phyloP scores from a whole-genome alignment of 768 basidiomycete genomes.

The Leccinum incarnatum region DNA sequence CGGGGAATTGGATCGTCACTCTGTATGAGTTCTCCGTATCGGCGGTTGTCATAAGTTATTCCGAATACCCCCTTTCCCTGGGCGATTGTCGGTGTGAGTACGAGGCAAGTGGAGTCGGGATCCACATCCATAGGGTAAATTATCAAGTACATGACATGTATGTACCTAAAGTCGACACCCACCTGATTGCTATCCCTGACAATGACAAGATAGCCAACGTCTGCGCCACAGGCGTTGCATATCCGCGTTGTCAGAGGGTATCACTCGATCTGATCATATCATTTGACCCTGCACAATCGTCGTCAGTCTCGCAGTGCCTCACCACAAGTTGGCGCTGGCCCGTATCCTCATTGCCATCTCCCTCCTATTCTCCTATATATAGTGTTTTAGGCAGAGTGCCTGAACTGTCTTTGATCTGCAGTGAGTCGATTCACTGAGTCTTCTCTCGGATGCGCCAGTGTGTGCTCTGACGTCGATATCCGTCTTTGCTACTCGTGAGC shows the following conservation, averaged over 20 bases:
- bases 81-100: not conserved
- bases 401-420: not conserved
- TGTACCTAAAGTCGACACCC: slow-evolving; percentile 10
- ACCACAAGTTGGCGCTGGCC: not conserved
- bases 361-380: not conserved
- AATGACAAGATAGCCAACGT: slow-evolving; percentile 6
- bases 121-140: slow-evolving; percentile 2
- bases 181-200: not conserved
- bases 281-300: slow-evolving; percentile 20
- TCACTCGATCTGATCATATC: slow-evolving; percentile 16
- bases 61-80: not conserved
- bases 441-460: not conserved
- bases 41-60: not conserved
- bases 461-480: slow-evolving; percentile 2
- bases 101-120: slow-evolving; percentile 3
- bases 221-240: not conserved
- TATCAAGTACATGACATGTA: not conserved
- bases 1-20: not conserved
- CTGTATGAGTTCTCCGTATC: not conserved
- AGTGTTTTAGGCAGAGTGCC: slow-evolving; percentile 2
- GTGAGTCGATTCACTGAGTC: not conserved
- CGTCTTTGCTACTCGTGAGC: not conserved
- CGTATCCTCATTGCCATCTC: slow-evolving; percentile 3
- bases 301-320: slow-evolving; percentile 3
- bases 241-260: slow-evolving; percentile 17